Evolutionary conservation across 805 yeast genomes (phyloP).

Genomic region (Candida rishiriensis): DNA sequence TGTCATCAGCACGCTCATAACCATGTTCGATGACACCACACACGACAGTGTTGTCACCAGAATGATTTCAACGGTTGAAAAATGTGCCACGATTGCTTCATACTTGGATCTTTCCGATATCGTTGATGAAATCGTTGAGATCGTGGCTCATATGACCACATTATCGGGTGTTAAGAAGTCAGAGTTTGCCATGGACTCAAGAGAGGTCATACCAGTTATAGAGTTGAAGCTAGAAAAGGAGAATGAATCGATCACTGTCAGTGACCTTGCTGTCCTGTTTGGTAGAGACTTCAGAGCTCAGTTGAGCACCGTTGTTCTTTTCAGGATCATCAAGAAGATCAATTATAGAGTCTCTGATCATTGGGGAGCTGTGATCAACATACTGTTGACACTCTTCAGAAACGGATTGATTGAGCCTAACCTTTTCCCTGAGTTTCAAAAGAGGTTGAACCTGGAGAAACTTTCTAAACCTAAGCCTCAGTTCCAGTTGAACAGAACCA

Average conservation of each 20-base stretch:
- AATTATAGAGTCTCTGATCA: slow-evolving; percentile 41
- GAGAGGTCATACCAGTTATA: slow-evolving; percentile 42
- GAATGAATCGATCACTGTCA: slow-evolving; percentile 61
- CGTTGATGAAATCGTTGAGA: slow-evolving; percentile 62
- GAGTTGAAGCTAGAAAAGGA: slow-evolving; percentile 48
- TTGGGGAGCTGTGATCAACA: slow-evolving; percentile 59
- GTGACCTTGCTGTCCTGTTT: slow-evolving; percentile 75
- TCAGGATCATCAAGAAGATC: slow-evolving; percentile 65
- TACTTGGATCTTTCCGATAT: slow-evolving; percentile 51
- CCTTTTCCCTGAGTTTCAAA: slow-evolving; percentile 61
- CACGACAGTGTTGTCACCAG: slow-evolving; percentile 87
- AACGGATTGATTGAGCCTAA: slow-evolving; percentile 68
- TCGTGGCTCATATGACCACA: slow-evolving; percentile 65
- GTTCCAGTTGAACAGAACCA: slow-evolving; percentile 56
- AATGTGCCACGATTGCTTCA: slow-evolving; percentile 72
- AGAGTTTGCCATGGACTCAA: slow-evolving; percentile 23
- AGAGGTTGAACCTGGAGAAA: slow-evolving; percentile 43
- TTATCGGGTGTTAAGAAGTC: slow-evolving; percentile 42
- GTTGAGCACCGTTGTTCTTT: slow-evolving; percentile 77
- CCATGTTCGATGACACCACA: slow-evolving; percentile 79
- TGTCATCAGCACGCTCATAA: slow-evolving; percentile 67
- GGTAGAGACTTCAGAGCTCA: slow-evolving; percentile 94
- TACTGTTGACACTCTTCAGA: slow-evolving; percentile 63
- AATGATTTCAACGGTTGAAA: slow-evolving; percentile 84
- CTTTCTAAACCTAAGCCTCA: slow-evolving; percentile 65